These are phyloP conservation scores for Tuber aestivum DNA, from an alignment of 495 filamentous ascomycete genomes.

Conservation along the genomic window DNA sequence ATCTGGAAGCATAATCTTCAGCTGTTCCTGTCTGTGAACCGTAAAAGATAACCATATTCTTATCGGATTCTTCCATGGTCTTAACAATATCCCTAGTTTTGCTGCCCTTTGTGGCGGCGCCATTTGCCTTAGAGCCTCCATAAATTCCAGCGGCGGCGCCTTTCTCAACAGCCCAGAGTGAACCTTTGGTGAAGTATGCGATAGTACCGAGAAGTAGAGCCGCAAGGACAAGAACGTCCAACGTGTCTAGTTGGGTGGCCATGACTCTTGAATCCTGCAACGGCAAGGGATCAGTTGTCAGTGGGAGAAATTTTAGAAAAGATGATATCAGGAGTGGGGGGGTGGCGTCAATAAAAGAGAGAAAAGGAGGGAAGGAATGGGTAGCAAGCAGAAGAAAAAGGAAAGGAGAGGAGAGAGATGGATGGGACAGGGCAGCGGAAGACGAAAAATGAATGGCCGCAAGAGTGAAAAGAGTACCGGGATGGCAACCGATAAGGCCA, in stretches of 20 bases:
- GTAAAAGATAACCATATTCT: conserved; percentile 98
- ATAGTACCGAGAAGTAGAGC: conserved; percentile 76
- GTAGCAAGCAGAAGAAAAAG: conserved; percentile 21
- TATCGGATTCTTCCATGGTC: conserved; percentile 90
- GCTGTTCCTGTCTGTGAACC: conserved; percentile 97
- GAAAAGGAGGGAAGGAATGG: conserved; percentile 25
- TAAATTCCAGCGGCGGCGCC: conserved; percentile 77
- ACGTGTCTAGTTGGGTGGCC: conserved; percentile 83
- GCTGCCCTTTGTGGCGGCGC: conserved; percentile 62
- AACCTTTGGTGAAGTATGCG: conserved; percentile 96
- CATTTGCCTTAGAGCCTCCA: conserved; percentile 54
- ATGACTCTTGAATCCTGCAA: conserved; percentile 49
- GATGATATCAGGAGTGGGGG: conserved; percentile 16
- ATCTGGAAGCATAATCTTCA: conserved; percentile 94
- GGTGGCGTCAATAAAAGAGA: conserved; percentile 10
- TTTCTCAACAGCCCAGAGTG: conserved; percentile 78
- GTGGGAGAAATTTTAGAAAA: background rate
- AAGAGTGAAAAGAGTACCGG: background rate
- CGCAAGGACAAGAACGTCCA: conserved; percentile 86
- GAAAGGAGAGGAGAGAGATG: conserved; percentile 15
- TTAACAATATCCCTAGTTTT: conserved; percentile 88
- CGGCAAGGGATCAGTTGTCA: conserved; percentile 27
- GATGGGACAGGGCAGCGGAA: conserved; percentile 7
- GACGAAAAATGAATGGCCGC: conserved; percentile 27
- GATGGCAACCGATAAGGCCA: background rate